These are phyloP conservation scores for Hypoxylon sp. DNA, from an alignment of 2,329 filamentous ascomycete species.

Conservation along the genomic window DNA sequence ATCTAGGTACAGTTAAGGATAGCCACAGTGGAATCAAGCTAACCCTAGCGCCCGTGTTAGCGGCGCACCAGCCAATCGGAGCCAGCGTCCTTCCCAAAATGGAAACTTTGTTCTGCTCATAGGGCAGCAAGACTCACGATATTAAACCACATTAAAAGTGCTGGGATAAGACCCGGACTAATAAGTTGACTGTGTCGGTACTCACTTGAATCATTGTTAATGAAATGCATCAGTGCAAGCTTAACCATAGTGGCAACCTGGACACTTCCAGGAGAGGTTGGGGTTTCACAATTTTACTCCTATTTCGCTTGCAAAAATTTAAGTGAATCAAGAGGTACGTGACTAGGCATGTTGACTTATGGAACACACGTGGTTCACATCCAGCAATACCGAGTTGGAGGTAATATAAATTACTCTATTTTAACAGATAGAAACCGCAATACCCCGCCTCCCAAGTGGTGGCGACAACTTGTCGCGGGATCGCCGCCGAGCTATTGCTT, in stretches of 20 bases:
- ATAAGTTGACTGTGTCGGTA: too few relatives aligned
- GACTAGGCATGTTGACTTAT: conserved; percentile 14
- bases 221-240: not conserved
- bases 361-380: not conserved
- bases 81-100: conserved; percentile 1
- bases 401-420: conserved; percentile 13
- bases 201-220: not conserved
- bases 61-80: conserved; percentile 2
- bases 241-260: not conserved
- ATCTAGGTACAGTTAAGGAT: too few relatives aligned
- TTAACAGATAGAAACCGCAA: conserved; percentile 1
- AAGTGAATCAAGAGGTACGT: not conserved
- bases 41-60: not conserved
- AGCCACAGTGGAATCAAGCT: not conserved
- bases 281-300: not conserved
- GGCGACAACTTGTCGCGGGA: conserved; percentile 3
- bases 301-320: not conserved
- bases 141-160: not conserved
- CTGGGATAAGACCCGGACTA: not conserved
- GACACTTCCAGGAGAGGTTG: too few relatives aligned
- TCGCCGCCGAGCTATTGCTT: not conserved
- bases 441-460: not conserved
- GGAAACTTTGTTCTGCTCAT: not conserved
- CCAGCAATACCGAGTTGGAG: not conserved
- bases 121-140: not conserved